phyloP scores from a whole-genome alignment of 2,329 filamentous ascomycete genomes.

The Aspergillus bombycis region DNA sequence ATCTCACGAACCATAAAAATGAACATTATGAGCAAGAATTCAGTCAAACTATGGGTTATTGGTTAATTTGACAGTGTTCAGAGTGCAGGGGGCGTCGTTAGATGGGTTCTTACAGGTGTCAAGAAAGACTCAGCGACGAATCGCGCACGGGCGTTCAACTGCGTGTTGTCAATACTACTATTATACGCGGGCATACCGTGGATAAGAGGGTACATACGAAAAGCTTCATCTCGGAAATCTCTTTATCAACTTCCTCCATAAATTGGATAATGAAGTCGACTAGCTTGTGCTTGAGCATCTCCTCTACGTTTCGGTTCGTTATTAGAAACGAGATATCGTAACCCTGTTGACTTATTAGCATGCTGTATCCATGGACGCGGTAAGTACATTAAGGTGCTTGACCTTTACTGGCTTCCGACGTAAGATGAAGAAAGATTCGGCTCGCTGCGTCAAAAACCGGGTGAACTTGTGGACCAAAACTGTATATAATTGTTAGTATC shows the following conservation, averaged over 20 bases:
- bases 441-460: conserved; percentile 91
- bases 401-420: conserved; percentile 94
- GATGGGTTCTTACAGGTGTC: conserved; percentile 69
- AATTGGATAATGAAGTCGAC: conserved; percentile 99
- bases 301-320: conserved; percentile 97
- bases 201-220: conserved; percentile 67
- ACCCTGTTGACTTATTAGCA: conserved; percentile 62
- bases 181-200: neutral
- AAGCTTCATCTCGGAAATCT: conserved; percentile 99
- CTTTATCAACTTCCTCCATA: conserved; percentile 99
- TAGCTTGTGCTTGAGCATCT: conserved; percentile 98
- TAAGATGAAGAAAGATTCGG: conserved; percentile 95
- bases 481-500: neutral
- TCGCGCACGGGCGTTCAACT: conserved; percentile 95
- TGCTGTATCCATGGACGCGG: neutral
- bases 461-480: conserved; percentile 97
- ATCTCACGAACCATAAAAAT: conserved; percentile 22
- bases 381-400: conserved; percentile 27
- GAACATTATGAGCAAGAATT: conserved; percentile 10
- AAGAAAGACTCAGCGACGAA: conserved; percentile 98
- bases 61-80: conserved; percentile 30
- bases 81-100: neutral
- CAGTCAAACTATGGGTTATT: conserved; percentile 26
- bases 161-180: conserved; percentile 26
- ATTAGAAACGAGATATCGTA: conserved; percentile 99